Conservation (phyloP, 768 basidiomycete species). For the Pluteus cervinus region DNA sequence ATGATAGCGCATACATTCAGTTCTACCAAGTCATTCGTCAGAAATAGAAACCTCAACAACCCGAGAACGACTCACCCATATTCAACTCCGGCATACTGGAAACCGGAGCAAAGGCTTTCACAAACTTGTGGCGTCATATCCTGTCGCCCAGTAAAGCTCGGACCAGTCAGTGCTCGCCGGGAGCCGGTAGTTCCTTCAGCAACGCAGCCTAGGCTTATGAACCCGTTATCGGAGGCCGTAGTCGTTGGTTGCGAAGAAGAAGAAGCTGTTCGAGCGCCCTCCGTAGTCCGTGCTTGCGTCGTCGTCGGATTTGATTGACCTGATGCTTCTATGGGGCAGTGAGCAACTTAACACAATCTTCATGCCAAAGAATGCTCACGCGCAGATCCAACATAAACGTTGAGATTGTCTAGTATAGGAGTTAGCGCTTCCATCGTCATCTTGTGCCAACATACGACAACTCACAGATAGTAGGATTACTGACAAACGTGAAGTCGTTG, state of each 20-base stretch:
- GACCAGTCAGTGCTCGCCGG: conserved; percentile 20
- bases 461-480: conserved; percentile 32
- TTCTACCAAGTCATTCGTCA: conserved; percentile 5
- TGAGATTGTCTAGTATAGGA: conserved; percentile 47
- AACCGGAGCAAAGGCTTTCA: conserved; percentile 23
- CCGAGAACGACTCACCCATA: conserved; percentile 18
- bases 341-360: background rate
- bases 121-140: conserved; percentile 27
- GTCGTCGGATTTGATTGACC: conserved; percentile 9
- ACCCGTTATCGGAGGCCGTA: conserved; percentile 2
- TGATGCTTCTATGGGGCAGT: conserved; percentile 7
- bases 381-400: conserved; percentile 51
- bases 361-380: conserved; percentile 18
- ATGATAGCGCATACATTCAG: conserved; percentile 10
- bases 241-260: conserved; percentile 5
- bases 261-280: background rate
- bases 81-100: conserved; percentile 25
- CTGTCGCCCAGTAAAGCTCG: conserved; percentile 15
- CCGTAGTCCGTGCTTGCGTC: background rate
- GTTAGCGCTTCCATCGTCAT: background rate
- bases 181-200: conserved; percentile 20
- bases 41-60: background rate
- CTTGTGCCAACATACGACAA: background rate
- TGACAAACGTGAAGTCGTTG: conserved; percentile 33
- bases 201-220: conserved; percentile 17